phyloP scores from a whole-genome alignment of 192 early-diverging fungal species.

The Linnemannia elongata region DNA sequence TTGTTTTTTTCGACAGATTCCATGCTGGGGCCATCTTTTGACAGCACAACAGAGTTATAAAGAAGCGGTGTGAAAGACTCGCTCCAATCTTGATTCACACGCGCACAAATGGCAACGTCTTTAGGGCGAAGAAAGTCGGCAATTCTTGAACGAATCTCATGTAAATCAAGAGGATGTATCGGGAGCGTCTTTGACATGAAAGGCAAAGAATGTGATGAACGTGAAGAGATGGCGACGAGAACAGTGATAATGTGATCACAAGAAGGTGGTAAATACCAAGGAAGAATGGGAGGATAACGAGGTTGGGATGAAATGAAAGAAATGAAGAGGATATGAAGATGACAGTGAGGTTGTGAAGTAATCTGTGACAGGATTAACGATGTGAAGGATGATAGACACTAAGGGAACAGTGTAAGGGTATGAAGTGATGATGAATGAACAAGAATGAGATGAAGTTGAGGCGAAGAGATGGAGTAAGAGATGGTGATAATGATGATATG shows the following conservation, averaged over 20 bases:
- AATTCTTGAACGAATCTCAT: slow-evolving; percentile 4
- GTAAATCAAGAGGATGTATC: not conserved
- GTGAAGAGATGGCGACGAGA: not conserved
- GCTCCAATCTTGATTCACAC: not conserved
- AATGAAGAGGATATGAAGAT: too few relatives aligned
- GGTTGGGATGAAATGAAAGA: too few relatives aligned
- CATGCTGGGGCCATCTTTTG: not conserved
- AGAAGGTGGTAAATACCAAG: not conserved
- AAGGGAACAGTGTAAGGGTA: too few relatives aligned
- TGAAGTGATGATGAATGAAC: too few relatives aligned
- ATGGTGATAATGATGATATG: too few relatives aligned
- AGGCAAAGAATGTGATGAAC: slow-evolving; percentile 9
- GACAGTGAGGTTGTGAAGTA: too few relatives aligned
- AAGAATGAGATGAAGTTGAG: too few relatives aligned
- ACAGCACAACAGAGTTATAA: not conserved
- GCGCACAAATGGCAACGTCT: not conserved
- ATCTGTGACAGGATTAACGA: too few relatives aligned
- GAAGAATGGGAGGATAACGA: too few relatives aligned
- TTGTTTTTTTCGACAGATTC: not conserved
- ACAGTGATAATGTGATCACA: slow-evolving; percentile 11
- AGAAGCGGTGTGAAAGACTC: not conserved
- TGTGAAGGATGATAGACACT: too few relatives aligned
- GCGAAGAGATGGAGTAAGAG: too few relatives aligned
- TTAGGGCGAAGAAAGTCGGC: not conserved
- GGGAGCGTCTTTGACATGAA: slow-evolving; percentile 15